Conservation (phyloP, 345 rosid genomes). For the Pseudoturritis turrita region DNA sequence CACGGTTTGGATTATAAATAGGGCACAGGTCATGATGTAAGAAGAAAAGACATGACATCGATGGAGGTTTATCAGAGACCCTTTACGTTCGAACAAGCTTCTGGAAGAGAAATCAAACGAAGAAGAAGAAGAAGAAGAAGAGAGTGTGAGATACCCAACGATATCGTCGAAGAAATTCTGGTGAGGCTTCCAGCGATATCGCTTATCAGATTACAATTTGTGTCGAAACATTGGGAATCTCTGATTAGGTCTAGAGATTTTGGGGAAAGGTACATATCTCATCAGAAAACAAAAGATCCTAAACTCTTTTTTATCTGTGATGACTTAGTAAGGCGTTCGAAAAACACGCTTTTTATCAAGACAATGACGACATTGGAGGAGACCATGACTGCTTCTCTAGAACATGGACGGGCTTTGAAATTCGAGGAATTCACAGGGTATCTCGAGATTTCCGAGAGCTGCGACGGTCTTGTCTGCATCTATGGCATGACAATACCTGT, state of each 20-base stretch:
- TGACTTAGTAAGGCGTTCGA: background rate
- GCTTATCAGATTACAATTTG: background rate
- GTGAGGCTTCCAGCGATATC: background rate
- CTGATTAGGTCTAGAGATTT: background rate
- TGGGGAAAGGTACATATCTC: background rate
- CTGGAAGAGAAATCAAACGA: background rate
- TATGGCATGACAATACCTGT: too few relatives aligned
- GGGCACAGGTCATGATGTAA: too few relatives aligned
- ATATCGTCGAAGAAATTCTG: background rate
- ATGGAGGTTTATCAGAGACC: too few relatives aligned
- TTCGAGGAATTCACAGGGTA: background rate
- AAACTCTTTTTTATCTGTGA: background rate
- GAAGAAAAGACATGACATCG: too few relatives aligned
- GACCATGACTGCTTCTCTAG: background rate
- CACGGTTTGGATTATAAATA: too few relatives aligned
- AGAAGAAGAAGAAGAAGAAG: background rate
- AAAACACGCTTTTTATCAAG: background rate
- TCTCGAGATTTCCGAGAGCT: background rate
- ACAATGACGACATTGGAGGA: background rate
- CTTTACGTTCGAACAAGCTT: too few relatives aligned
- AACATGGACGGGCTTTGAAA: background rate
- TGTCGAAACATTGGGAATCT: constrained; percentile 1
- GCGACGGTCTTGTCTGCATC: too few relatives aligned
- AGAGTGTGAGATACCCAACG: background rate
- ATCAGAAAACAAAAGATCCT: background rate